Conservation (phyloP, 306 rosid genomes). For the Ceratonia siliqua region DNA sequence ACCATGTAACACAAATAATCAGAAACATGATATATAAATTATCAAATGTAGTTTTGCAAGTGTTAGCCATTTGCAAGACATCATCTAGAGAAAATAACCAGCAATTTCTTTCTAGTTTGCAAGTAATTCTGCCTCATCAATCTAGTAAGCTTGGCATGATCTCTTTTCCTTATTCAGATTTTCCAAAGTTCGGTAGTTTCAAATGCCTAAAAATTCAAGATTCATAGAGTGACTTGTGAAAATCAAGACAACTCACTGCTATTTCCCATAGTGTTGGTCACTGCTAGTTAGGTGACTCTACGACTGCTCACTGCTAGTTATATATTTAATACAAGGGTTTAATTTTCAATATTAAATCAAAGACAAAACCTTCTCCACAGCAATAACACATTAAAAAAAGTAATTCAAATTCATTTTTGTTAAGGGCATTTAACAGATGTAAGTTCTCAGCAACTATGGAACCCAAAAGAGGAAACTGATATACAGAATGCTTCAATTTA, state of each 20-base stretch:
- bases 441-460: slow-evolving; percentile 1
- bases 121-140: neutral
- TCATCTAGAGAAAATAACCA: neutral
- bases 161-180: neutral
- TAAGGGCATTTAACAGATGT: neutral
- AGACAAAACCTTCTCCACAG: neutral
- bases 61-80: neutral
- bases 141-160: neutral
- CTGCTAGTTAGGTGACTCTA: neutral
- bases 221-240: neutral
- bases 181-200: neutral
- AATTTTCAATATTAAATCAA: neutral
- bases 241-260: no score
- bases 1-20: neutral
- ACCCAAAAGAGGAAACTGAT: neutral
- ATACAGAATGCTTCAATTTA: neutral
- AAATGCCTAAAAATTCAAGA: neutral
- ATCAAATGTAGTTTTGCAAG: neutral
- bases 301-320: neutral
- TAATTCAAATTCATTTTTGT: neutral
- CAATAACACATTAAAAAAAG: neutral
- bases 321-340: neutral
- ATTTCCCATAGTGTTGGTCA: no score
- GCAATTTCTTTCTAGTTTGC: neutral
- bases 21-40: neutral